Conservation (phyloP, 495 filamentous ascomycete genomes). For the Hypoxylon lienhwacheense region DNA sequence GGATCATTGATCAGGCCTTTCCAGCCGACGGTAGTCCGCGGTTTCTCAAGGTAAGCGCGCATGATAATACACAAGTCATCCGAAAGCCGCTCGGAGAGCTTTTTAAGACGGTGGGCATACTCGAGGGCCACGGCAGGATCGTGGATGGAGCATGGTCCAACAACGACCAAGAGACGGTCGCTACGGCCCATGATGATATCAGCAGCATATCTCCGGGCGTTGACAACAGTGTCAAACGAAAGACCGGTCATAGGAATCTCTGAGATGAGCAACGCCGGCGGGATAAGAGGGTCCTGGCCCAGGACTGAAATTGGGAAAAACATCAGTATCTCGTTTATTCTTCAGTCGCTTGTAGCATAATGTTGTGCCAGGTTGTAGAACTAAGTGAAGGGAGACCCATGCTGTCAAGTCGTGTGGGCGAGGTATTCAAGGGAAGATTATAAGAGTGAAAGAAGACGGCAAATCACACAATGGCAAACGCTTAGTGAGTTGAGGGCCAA, state of each 20-base stretch:
- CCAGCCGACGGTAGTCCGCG: slow-evolving; percentile 98
- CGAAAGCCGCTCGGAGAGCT: slow-evolving; percentile 70
- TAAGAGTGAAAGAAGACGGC: not conserved
- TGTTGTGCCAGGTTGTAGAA: not conserved
- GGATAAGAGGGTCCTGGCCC: slow-evolving; percentile 92
- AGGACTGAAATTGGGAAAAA: slow-evolving; percentile 62
- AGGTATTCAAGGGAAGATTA: slow-evolving; percentile 8
- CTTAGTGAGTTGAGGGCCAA: not conserved
- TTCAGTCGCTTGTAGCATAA: slow-evolving; percentile 6
- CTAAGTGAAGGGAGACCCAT: slow-evolving; percentile 4
- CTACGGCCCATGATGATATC: slow-evolving; percentile 75
- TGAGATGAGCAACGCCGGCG: slow-evolving; percentile 80
- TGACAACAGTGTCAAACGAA: slow-evolving; percentile 68
- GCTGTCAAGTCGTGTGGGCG: slow-evolving; percentile 12
- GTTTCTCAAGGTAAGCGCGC: slow-evolving; percentile 99
- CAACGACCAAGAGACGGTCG: slow-evolving; percentile 90
- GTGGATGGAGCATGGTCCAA: slow-evolving; percentile 96
- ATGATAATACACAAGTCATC: slow-evolving; percentile 90
- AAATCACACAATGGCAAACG: slow-evolving; percentile 2
- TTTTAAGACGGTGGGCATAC: slow-evolving; percentile 77
- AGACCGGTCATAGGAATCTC: slow-evolving; percentile 80
- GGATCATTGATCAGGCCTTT: slow-evolving; percentile 99
- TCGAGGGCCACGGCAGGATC: slow-evolving; percentile 87
- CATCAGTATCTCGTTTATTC: slow-evolving; percentile 32
- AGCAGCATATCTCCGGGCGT: slow-evolving; percentile 79